Percentiles rank a stretch among this genome's conserved stretches.
phyloP scores from a whole-genome alignment of 1,284 basidiomycete genomes.

The Megacollybia platyphylla region DNA sequence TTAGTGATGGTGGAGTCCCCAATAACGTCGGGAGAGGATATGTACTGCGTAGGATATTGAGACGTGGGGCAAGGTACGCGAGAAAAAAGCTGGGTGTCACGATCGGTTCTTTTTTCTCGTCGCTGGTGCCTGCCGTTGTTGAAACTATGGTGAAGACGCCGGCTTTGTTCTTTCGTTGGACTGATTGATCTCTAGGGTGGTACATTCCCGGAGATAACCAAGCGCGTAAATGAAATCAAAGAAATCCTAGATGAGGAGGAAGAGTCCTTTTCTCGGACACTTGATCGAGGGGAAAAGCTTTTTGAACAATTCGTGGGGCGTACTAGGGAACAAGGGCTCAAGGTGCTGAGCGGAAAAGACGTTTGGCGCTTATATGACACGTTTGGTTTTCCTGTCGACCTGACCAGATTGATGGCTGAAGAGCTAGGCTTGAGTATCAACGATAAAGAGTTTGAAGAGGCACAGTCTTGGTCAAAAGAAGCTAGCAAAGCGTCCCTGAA shows the following conservation, averaged over 20 bases:
- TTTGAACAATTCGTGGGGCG: conserved; percentile 85
- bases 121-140: conserved; percentile 80
- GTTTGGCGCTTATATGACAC: conserved; percentile 98
- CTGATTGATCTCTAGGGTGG: conserved; percentile 40
- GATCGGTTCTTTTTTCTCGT: conserved; percentile 94
- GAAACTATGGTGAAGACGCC: conserved; percentile 65
- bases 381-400: conserved; percentile 95
- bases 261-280: conserved; percentile 89
- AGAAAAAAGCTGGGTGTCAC: conserved; percentile 92
- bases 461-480: conserved; percentile 82
- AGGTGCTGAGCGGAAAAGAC: conserved; percentile 78
- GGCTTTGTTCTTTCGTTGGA: neutral
- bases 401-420: conserved; percentile 96
- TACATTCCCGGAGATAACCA: conserved; percentile 90
- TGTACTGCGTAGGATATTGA: conserved; percentile 84
- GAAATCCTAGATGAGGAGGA: conserved; percentile 98
- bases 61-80: conserved; percentile 88
- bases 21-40: conserved; percentile 96
- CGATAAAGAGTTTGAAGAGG: conserved; percentile 82
- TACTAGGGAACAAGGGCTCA: conserved; percentile 53
- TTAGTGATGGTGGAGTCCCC: conserved; percentile 93
- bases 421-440: conserved; percentile 83
- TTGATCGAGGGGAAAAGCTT: conserved; percentile 93
- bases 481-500: conserved; percentile 77
- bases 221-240: conserved; percentile 77